Evolutionary conservation across 169 alveolate species (phyloP).

Genomic region (Perkinsus chesapeaki): DNA sequence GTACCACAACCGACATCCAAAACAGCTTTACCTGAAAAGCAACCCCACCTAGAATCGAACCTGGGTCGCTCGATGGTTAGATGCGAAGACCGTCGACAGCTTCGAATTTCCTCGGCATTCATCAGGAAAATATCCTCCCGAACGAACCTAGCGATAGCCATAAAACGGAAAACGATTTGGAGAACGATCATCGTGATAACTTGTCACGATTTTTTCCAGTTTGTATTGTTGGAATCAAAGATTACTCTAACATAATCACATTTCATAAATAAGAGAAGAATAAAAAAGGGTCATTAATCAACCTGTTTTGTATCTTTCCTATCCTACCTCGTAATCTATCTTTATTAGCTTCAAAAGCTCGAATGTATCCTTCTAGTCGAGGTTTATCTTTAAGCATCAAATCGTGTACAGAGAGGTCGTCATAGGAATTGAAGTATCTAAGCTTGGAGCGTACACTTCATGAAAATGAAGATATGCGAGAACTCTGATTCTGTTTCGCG

Average conservation of each 20-base stretch:
- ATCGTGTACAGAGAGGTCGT: constrained; percentile 42
- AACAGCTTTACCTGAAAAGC: constrained; percentile 56
- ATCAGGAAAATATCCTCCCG: no score
- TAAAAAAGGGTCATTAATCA: no score
- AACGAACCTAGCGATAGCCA: no score
- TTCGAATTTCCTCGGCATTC: no score
- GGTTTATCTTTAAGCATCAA: constrained; percentile 44
- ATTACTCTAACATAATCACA: not conserved
- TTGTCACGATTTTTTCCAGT: no score
- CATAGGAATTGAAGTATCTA: constrained; percentile 28
- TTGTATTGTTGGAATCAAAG: constrained; percentile 11
- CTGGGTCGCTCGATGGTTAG: no score
- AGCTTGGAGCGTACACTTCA: not conserved
- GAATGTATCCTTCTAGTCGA: constrained; percentile 31
- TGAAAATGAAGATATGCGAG: not conserved
- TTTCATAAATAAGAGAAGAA: not conserved
- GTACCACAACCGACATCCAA: constrained; percentile 79
- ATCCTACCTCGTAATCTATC: not conserved
- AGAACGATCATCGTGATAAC: no score
- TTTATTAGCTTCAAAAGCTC: constrained; percentile 25
- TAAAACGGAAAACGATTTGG: no score
- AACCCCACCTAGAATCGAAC: not conserved
- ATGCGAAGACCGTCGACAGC: no score
- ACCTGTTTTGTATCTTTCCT: not conserved
- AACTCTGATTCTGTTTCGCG: not conserved